These are phyloP conservation scores for Incumbomyces delicatus DNA, from an alignment of 2,329 filamentous ascomycete genomes.

Conservation along the genomic window DNA sequence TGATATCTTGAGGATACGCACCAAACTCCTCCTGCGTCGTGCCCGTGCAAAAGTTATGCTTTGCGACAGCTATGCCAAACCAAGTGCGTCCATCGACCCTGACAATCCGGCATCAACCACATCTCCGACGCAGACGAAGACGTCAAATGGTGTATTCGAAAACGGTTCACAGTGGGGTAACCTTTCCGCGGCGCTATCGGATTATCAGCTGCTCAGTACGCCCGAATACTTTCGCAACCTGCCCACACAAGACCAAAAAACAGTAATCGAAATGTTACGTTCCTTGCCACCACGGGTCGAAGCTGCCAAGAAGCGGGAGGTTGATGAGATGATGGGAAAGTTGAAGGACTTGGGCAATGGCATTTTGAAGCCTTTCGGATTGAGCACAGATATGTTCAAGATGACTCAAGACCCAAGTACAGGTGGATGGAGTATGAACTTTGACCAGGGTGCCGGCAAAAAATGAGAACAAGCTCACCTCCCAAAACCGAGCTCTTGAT, in stretches of 20 bases:
- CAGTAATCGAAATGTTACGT: conserved; percentile 57
- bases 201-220: conserved; percentile 55
- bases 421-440: conserved; percentile 92
- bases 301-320: conserved; percentile 73
- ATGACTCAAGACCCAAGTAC: conserved; percentile 84
- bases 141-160: neutral
- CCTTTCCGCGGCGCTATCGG: conserved; percentile 66
- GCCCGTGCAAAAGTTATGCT: conserved; percentile 62
- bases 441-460: conserved; percentile 32
- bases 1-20: conserved; percentile 66
- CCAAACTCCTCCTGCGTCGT: conserved; percentile 72
- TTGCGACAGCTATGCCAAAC: conserved; percentile 27
- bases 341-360: conserved; percentile 86
- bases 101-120: neutral
- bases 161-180: conserved; percentile 57
- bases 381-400: conserved; percentile 90
- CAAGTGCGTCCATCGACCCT: neutral
- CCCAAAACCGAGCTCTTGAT: too few relatives aligned
- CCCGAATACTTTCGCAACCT: conserved; percentile 41
- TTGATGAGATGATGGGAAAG: conserved; percentile 96
- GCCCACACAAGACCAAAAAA: conserved; percentile 53
- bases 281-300: conserved; percentile 60
- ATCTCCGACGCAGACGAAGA: neutral
- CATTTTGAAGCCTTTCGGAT: conserved; percentile 80
- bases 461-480: too few relatives aligned